A percentile compares a stretch with the other conserved stretches of the same genome.
Conservation (phyloP, 805 yeast species). For the Saturnispora galanensis region DNA sequence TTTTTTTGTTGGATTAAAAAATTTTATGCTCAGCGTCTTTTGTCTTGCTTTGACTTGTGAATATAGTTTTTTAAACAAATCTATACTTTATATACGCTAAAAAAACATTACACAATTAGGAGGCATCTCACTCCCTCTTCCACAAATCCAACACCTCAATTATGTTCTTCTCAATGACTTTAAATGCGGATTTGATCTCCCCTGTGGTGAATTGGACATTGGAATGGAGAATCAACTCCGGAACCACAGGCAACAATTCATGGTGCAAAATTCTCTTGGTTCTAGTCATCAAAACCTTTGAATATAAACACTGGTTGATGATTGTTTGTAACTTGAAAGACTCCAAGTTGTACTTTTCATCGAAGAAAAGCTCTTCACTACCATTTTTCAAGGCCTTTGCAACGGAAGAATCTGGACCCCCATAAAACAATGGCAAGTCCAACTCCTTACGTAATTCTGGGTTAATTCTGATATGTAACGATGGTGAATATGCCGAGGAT, state of each 20-base stretch:
- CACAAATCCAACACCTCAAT: constrained; percentile 8
- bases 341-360: constrained; percentile 40
- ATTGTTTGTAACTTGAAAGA: constrained; percentile 56
- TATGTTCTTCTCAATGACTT: constrained; percentile 27
- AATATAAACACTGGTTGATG: constrained; percentile 44
- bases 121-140: background rate
- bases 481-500: constrained; percentile 54
- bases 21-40: no score
- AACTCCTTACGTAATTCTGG: constrained; percentile 35
- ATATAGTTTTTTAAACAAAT: no score
- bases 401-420: constrained; percentile 34
- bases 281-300: constrained; percentile 46
- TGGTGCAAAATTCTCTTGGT: constrained; percentile 57
- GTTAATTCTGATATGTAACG: constrained; percentile 54
- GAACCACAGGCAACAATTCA: constrained; percentile 62
- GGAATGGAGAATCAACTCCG: constrained; percentile 45
- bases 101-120: background rate
- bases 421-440: constrained; percentile 40
- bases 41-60: no score
- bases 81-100: no score
- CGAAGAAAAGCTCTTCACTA: constrained; percentile 32
- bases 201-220: constrained; percentile 34
- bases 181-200: constrained; percentile 39
- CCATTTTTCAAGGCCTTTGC: constrained; percentile 36
- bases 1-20: background rate